Evolutionary conservation across 768 basidiomycete species (phyloP).

Genomic region (Calocera viscosa): DNA sequence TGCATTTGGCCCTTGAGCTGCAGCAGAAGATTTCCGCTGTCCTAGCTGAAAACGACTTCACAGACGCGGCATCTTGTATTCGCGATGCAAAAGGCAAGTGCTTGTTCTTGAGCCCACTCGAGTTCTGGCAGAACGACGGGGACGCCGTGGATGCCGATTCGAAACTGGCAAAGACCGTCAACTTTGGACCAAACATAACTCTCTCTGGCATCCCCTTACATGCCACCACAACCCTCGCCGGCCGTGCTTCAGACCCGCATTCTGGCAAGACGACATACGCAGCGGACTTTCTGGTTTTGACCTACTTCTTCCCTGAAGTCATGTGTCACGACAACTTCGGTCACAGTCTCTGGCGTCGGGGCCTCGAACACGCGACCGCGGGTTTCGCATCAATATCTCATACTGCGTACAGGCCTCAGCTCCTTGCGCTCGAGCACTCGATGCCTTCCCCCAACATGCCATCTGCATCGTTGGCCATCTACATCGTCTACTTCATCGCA

Average conservation of each 20-base stretch:
- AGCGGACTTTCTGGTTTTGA: constrained; percentile 61
- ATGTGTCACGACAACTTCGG: constrained; percentile 53
- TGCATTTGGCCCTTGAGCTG: constrained; percentile 51
- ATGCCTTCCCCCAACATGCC: constrained; percentile 38
- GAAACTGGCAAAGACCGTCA: constrained; percentile 48
- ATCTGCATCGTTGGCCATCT: constrained; percentile 46
- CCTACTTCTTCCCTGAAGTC: constrained; percentile 68
- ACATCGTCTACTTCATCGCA: constrained; percentile 64
- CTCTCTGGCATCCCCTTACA: constrained; percentile 53
- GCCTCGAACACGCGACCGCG: constrained; percentile 35
- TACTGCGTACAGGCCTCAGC: constrained; percentile 33
- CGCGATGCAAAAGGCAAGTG: constrained; percentile 43
- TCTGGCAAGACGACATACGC: constrained; percentile 42
- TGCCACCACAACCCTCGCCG: constrained; percentile 65
- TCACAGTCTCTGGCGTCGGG: constrained; percentile 51
- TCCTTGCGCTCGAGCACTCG: constrained; percentile 34
- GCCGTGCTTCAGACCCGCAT: constrained; percentile 45
- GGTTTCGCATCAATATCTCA: constrained; percentile 30
- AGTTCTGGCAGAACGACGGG: constrained; percentile 61
- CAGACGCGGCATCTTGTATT: constrained; percentile 41
- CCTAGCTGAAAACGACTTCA: constrained; percentile 23
- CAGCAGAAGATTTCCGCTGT: constrained; percentile 44
- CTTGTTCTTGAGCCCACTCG: constrained; percentile 58
- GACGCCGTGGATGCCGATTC: constrained; percentile 39
- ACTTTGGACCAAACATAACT: constrained; percentile 40